Percentiles rank a stretch among this genome's conserved stretches.
Conservation (phyloP, 768 basidiomycete genomes). For the Roridomyces roridus region DNA sequence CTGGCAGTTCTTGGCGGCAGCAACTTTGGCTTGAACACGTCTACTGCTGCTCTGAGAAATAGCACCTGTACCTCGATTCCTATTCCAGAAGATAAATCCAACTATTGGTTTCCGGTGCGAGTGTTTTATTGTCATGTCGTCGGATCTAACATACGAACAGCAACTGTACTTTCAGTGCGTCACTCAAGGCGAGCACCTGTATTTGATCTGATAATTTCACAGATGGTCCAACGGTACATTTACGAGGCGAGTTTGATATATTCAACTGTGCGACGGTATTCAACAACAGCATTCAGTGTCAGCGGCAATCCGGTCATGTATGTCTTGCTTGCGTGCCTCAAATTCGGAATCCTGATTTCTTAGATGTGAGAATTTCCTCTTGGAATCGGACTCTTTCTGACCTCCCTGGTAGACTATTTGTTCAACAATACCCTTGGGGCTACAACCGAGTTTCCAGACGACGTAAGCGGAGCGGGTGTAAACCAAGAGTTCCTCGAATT, state of each 20-base stretch:
- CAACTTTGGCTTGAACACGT: conserved; percentile 23
- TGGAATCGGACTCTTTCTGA: not conserved
- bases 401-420: conserved; percentile 13
- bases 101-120: conserved; percentile 23
- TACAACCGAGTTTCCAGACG: conserved; percentile 25
- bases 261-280: not conserved
- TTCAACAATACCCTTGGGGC: conserved; percentile 25
- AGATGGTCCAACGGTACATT: conserved; percentile 26
- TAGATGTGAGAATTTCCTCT: not conserved
- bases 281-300: conserved; percentile 1
- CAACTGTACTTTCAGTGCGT: conserved; percentile 27
- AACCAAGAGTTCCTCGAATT: not conserved
- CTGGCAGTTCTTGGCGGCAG: conserved; percentile 20
- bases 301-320: conserved; percentile 25
- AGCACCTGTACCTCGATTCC: conserved; percentile 25
- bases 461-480: conserved; percentile 3
- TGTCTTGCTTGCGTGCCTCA: not conserved
- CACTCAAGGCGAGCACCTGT: not conserved
- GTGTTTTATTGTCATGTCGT: not conserved
- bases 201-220: not conserved
- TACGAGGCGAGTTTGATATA: conserved; percentile 13
- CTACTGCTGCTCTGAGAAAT: conserved; percentile 14
- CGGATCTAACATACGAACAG: not conserved
- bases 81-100: conserved; percentile 25
- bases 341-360: not conserved